phyloP scores from a whole-genome alignment of 331 rosid genomes.

The Rosa hybrid region DNA sequence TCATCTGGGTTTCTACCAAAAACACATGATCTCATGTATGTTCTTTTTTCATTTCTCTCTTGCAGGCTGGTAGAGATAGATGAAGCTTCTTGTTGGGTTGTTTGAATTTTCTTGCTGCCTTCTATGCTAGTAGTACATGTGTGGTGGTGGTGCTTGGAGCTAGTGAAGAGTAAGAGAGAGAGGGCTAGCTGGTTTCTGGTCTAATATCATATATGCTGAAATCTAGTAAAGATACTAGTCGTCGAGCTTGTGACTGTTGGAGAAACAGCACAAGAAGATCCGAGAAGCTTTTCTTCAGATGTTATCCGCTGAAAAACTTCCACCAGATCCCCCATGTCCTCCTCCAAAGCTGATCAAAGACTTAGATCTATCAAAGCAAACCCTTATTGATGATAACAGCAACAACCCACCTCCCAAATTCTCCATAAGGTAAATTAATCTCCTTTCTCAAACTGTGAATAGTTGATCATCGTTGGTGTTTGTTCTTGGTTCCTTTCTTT shows the following conservation, averaged over 20 bases:
- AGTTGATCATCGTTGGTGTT: conserved; percentile 10
- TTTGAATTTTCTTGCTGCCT: conserved; percentile 23
- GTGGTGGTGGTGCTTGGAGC: conserved; percentile 16
- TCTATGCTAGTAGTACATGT: conserved; percentile 10
- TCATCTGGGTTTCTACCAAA: conserved; percentile 25
- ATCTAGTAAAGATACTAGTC: conserved; percentile 43
- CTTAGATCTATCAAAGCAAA: conserved; percentile 45
- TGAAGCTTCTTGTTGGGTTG: conserved; percentile 36
- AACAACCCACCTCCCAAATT: conserved; percentile 39
- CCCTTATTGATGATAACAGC: conserved; percentile 25
- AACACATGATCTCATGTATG: conserved; percentile 25
- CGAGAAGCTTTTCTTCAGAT: conserved; percentile 63
- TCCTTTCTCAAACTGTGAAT: conserved; percentile 1
- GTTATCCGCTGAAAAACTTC: conserved; percentile 65
- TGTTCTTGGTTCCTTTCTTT: neutral
- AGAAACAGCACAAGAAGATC: conserved; percentile 49
- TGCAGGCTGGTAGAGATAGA: conserved; percentile 41
- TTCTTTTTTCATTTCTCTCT: conserved; percentile 20
- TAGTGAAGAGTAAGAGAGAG: conserved; percentile 24
- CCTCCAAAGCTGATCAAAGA: conserved; percentile 35
- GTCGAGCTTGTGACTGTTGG: conserved; percentile 54
- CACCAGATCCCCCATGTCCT: conserved; percentile 53
- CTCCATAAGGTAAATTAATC: conserved; percentile 50
- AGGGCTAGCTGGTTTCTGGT: conserved; percentile 9
- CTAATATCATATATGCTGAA: conserved; percentile 53